Base-by-base conservation (phyloP, 140 eudicot genomes). In the Bidens hawaiensis region DNA sequence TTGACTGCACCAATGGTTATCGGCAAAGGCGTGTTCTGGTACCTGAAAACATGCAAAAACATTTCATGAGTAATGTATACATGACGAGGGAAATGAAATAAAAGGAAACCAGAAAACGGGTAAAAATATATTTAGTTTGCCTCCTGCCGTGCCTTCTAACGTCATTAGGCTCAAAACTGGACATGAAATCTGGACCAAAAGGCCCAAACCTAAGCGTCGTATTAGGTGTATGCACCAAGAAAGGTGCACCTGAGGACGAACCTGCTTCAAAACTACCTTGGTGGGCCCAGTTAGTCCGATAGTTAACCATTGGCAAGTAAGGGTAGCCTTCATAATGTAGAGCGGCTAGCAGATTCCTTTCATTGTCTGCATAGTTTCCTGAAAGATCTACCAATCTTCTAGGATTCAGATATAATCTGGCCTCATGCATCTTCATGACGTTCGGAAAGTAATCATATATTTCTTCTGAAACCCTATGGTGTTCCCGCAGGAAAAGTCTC, bases 131-230 rank as follows among this genome's bases (percentile, higher is more conserved):
- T 17, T 64, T 42, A n/a, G 23, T 17, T 53, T 77, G 76, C 89
- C 83, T 79, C 48, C 46, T 9, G 36, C 36, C 66, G 14, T 19
- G 52, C 3, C 16, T 59, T 19, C n/a, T 54, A 4, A 25, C 56
- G 17, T 3, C 19, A 23, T 0, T 36, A 7, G 68, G 33, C 36
- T 38, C 22, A 14, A 48, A 27, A 56, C 10, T n/a, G 10, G 38
- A 14, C 10, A 49, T 61, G 3, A 65, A 63, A 28, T 31, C n/a
- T 18, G 55, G 13, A 24, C 82, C 84, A 4, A 78, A 28, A 60
- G 86, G 71, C 33, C 95, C 95, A 61, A 83, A 87, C 65, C 38
- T 72, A 5, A 87, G 70, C 52, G 22, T 79, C 43, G 73, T 41
- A 9, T 47, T 15, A 8, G 4, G 58, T 28, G 61, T 9, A 19